phyloP scores from a whole-genome alignment of 179 eudicot genomes.

The Nepenthes alata region DNA sequence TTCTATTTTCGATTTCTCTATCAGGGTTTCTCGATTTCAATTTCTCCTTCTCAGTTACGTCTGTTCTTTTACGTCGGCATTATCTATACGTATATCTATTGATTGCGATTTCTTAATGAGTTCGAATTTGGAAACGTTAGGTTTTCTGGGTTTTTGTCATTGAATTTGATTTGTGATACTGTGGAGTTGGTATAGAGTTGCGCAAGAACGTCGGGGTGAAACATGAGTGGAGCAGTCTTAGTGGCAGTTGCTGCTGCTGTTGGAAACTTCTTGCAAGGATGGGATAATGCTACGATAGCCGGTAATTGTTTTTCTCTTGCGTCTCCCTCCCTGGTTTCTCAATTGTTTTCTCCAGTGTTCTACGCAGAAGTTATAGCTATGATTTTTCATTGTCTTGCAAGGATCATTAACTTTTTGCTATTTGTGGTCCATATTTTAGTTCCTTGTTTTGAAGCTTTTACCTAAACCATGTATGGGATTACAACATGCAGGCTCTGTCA shows the following conservation, averaged over 20 bases:
- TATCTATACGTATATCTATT: too few species aligned
- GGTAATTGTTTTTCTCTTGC: constrained; percentile 26
- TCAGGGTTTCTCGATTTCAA: too few species aligned
- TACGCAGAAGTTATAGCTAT: not conserved
- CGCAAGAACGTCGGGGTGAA: not conserved
- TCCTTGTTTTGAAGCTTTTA: not conserved
- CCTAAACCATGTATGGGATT: too few species aligned
- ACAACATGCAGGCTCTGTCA: too few species aligned
- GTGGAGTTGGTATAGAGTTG: too few species aligned
- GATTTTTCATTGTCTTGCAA: too few species aligned
- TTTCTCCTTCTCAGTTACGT: too few species aligned
- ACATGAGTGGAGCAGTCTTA: constrained; percentile 67
- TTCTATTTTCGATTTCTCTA: too few species aligned
- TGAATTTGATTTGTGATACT: constrained; percentile 6
- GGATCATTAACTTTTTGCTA: too few species aligned
- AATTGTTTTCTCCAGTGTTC: not conserved
- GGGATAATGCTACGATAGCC: constrained; percentile 85
- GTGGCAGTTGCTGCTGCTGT: constrained; percentile 76
- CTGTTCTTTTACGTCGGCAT: too few species aligned
- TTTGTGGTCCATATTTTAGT: not conserved
- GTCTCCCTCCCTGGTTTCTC: not conserved
- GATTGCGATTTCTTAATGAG: too few species aligned
- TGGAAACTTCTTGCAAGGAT: constrained; percentile 75
- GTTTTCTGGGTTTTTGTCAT: constrained; percentile 4
- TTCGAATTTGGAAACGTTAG: too few species aligned